phyloP scores from a whole-genome alignment of 1,139 yeast genomes.

The Debaryomyces udenii region DNA sequence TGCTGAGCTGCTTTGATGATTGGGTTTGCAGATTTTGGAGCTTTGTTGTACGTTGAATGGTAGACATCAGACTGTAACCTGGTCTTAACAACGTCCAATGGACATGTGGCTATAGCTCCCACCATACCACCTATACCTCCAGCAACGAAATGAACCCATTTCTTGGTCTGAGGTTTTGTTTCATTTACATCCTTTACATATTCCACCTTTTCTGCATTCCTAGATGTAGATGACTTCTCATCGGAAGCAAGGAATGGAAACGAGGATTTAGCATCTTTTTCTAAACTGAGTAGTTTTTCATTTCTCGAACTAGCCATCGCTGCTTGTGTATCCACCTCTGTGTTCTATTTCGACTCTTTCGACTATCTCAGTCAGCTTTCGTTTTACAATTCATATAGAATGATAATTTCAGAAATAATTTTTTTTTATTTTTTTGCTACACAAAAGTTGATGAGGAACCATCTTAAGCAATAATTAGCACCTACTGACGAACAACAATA shows the following conservation, averaged over 20 bases:
- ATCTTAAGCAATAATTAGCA: too few species aligned
- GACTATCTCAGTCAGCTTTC: background rate
- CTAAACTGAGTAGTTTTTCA: conserved; percentile 26
- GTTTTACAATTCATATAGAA: background rate
- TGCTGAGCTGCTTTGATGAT: conserved; percentile 60
- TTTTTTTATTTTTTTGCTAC: too few species aligned
- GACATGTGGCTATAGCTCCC: conserved; percentile 92
- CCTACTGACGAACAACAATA: too few species aligned
- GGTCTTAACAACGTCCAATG: conserved; percentile 95
- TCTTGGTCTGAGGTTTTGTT: conserved; percentile 46
- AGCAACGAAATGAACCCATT: conserved; percentile 99
- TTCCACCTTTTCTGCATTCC: conserved; percentile 28
- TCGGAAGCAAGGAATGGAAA: conserved; percentile 69
- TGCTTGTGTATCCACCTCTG: background rate
- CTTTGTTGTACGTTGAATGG: conserved; percentile 40
- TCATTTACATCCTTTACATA: conserved; percentile 11
- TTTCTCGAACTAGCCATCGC: conserved; percentile 6
- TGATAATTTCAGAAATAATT: background rate
- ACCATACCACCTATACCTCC: conserved; percentile 99
- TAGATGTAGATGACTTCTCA: conserved; percentile 58
- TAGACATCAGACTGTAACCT: conserved; percentile 88
- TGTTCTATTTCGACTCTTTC: conserved; percentile 1
- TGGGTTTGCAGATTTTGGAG: conserved; percentile 45
- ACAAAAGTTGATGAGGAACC: too few species aligned
- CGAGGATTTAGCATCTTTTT: conserved; percentile 60